Conservation (phyloP, 163 green algal species). For the Scenedesmus sp. region DNA sequence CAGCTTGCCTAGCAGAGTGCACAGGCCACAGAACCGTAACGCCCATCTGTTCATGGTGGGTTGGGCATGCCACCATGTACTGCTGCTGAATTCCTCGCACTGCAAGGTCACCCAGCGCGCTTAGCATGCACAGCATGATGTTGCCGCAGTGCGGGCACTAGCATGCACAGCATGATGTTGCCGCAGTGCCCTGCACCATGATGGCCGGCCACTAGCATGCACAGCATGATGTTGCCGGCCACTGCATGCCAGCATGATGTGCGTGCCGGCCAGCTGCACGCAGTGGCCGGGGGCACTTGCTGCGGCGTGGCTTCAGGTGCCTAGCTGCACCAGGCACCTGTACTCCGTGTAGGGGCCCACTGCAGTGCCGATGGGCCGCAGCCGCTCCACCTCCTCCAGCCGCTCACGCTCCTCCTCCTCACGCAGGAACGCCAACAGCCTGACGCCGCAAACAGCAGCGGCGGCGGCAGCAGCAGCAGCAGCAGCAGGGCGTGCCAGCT, state of each 20-base stretch:
- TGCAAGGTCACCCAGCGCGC: not conserved
- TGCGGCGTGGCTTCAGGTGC: no score
- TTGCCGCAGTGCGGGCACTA: not conserved
- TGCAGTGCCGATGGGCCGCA: slow-evolving; percentile 85
- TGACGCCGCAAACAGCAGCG: not conserved
- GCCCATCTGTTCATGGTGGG: no score
- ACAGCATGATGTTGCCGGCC: no score
- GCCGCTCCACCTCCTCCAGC: slow-evolving; percentile 88
- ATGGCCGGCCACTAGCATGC: no score
- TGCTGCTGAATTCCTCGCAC: not conserved
- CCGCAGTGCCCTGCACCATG: no score
- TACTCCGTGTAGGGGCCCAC: slow-evolving; percentile 85
- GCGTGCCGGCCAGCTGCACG: no score
- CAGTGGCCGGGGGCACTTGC: no score
- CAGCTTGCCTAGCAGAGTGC: no score
- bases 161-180: no score
- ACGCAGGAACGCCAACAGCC: slow-evolving; percentile 86
- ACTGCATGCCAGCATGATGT: no score
- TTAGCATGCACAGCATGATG: not conserved
- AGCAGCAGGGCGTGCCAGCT: not conserved
- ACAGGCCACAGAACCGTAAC: no score
- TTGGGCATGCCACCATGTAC: no score
- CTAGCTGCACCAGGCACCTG: slow-evolving; percentile 53
- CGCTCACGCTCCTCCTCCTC: slow-evolving; percentile 88
- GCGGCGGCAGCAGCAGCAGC: not conserved